These are phyloP conservation scores for Pseudomassariella vexata DNA, from an alignment of 2,329 filamentous ascomycete species.

Conservation along the genomic window DNA sequence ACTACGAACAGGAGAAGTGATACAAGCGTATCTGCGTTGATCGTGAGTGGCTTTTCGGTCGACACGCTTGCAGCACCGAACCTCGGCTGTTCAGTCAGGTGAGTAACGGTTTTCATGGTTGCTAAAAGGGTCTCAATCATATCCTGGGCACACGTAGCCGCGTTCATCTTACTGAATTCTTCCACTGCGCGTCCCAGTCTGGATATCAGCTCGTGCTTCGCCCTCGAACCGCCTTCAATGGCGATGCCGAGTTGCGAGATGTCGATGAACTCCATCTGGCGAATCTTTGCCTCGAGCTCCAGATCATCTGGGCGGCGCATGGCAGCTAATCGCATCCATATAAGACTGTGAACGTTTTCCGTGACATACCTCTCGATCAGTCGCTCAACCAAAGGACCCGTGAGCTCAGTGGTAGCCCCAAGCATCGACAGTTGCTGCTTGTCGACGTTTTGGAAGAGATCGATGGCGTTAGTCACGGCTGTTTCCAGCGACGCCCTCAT, in stretches of 20 bases:
- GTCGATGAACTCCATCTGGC: constrained; percentile 90
- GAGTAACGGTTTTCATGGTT: constrained; percentile 79
- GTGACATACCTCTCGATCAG: constrained; percentile 92
- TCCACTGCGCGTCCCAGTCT: constrained; percentile 76
- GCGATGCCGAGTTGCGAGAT: constrained; percentile 89
- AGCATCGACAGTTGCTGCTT: constrained; percentile 90
- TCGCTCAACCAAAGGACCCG: constrained; percentile 84
- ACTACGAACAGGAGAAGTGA: constrained; percentile 88
- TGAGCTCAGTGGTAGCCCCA: constrained; percentile 88
- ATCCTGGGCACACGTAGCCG: constrained; percentile 75
- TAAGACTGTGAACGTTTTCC: constrained; percentile 83
- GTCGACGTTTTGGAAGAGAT: constrained; percentile 91
- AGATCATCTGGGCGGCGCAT: constrained; percentile 77
- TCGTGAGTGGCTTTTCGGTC: constrained; percentile 53
- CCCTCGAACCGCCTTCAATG: constrained; percentile 70
- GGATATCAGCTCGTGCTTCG: constrained; percentile 75
- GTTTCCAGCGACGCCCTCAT: constrained; percentile 88
- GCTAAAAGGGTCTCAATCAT: constrained; percentile 78
- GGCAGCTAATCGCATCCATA: constrained; percentile 77
- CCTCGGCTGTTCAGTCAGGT: constrained; percentile 48
- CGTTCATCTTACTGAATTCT: constrained; percentile 79
- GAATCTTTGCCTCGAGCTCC: constrained; percentile 82
- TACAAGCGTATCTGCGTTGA: constrained; percentile 86
- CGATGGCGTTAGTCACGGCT: constrained; percentile 87
- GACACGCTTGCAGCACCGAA: constrained; percentile 27